phyloP scores from a whole-genome alignment of 1,284 basidiomycete species.

The Cryptococcus wingfieldii region DNA sequence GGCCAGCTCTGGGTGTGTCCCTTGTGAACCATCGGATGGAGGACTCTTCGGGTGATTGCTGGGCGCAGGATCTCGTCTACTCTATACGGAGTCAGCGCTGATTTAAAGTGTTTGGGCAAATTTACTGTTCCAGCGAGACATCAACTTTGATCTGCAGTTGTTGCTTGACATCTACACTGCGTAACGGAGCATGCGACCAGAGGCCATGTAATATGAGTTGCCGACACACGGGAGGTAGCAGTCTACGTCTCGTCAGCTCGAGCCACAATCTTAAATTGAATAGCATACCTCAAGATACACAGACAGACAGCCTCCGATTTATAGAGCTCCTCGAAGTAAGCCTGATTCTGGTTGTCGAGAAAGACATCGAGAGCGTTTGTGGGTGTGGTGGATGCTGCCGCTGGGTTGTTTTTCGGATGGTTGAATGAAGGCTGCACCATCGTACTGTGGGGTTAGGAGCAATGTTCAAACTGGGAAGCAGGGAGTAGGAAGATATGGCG shows the following conservation, averaged over 20 bases:
- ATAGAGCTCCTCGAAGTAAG: conserved; percentile 77
- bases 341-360: conserved; percentile 79
- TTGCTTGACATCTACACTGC: conserved; percentile 66
- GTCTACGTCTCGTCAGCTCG: conserved; percentile 51
- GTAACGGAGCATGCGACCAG: conserved; percentile 80
- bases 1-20: conserved; percentile 56
- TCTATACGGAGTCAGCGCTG: conserved; percentile 50
- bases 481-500: too few species aligned
- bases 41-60: conserved; percentile 68
- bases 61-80: conserved; percentile 63
- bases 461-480: too few species aligned
- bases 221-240: conserved; percentile 78
- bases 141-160: conserved; percentile 65
- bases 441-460: neutral
- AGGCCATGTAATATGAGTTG: conserved; percentile 88
- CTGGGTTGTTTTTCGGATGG: conserved; percentile 14
- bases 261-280: neutral
- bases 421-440: conserved; percentile 44
- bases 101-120: neutral
- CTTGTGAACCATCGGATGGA: conserved; percentile 50
- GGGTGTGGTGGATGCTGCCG: conserved; percentile 19
- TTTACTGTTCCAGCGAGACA: conserved; percentile 24
- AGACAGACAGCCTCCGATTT: conserved; percentile 86
- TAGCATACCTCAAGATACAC: conserved; percentile 76
- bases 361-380: conserved; percentile 57